Base-by-base conservation (phyloP, 768 basidiomycete genomes). In the Rhodocollybia butyracea region DNA sequence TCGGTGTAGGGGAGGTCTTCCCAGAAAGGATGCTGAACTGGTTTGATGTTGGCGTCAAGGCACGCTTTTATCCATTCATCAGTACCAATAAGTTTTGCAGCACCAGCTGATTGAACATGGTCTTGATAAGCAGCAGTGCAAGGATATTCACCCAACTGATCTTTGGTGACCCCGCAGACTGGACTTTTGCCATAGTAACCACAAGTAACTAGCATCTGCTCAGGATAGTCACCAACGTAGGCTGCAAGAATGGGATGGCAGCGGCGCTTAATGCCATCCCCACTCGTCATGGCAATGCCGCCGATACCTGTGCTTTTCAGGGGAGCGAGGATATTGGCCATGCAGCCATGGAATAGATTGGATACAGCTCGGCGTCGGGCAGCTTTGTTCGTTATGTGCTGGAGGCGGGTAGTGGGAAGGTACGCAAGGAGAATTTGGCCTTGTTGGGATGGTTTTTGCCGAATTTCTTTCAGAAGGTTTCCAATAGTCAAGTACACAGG, bases 1-100 rank as follows among this genome's bases (percentile, higher is more conserved):
- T 68, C 51, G 4, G 40, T 24, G 42, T 62, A 61, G 10, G 66
- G 64, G 15, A 67, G 59, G 12, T 52, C 57, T 12, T 61, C 59
- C 64, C 64, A 68, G 59, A 68, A 65, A 13, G 65, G 66, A 55
- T 58, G 52, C 8, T 50, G 53, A 1, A 63, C 11, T 0, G 64
- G 61, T 39, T 63, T 61, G 29, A 64, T 62, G 3, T 56, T 51
- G 10, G 46, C 57, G 3, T 47, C 60, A 2, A 19, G n/a, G 31
- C 61, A 65, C 4, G 51, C 51, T n/a, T 26, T 1, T 13, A 38
- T 27, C 32, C 56, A 59, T 2, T 4, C 31, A 21, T 26, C 32
- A 38, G n/a, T 53, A 27, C 24, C 38, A 30, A 39, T 54, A 29
- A 7, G n/a, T n/a, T n/a, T n/a, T n/a, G n/a, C n/a, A n/a, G n/a